Base-by-base conservation (phyloP, 768 basidiomycete species). In the Dioszegia hungarica region DNA sequence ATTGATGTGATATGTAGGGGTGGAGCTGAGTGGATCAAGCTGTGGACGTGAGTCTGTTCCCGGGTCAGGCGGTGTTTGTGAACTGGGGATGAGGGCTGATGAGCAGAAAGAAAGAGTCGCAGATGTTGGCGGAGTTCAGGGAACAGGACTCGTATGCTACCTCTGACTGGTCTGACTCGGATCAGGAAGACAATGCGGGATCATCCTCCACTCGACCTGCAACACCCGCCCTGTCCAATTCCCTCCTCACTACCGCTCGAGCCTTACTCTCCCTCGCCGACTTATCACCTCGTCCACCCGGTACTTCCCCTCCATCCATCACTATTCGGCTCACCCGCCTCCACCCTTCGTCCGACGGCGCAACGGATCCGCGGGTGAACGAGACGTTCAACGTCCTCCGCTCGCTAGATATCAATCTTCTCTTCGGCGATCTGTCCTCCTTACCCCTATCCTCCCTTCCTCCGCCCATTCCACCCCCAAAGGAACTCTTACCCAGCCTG, bases 11-110 rank as follows among this genome's bases (percentile, higher is more conserved):
- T 91, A 14, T 85, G 86, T 4, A 82, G 88, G 25, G 82, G 84
- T 50, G 90, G 90, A 0, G 77, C 80, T 19, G 78, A 79, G 5
- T 94, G 90, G 90, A 84, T 88, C 37, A 81, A 89, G 66, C 82
- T 92, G 24, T 91, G 90, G 75, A 91, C 89, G 90, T 89, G 69
- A 69, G 86, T 82, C 29, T n/a, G n/a, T n/a, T n/a, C n/a, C n/a
- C n/a, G n/a, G n/a, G n/a, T 22, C 19, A 11, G 11, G 12, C 6
- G 29, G 20, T 48, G 15, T 2, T 40, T 14, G 4, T 4, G 38
- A 36, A n/a, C 6, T 24, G 17, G 22, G 37, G 3, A 19, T 39
- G 6, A 46, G 51, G 36, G 33, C 46, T 54, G 22, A 20, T 12
- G 22, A 5, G 0, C 64, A 91, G 89, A 17, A 83, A 86, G 19